Conservation (phyloP, 306 rosid genomes). For the Acmispon strigosus region DNA sequence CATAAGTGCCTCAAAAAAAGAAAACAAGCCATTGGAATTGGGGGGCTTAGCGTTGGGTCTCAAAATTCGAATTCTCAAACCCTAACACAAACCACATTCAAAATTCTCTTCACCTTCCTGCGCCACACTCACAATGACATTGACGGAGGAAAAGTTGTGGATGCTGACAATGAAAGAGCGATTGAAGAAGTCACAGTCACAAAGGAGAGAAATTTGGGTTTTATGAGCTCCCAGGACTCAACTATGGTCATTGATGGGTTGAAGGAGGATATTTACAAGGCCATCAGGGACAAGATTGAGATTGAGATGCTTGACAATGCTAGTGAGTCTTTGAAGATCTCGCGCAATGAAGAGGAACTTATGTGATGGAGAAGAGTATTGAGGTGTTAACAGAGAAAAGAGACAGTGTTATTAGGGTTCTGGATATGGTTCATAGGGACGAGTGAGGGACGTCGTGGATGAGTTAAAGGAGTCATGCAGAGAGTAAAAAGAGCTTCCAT, state of each 20-base stretch:
- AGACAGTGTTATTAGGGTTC: too few relatives aligned
- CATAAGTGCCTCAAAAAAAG: too few relatives aligned
- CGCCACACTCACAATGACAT: background rate
- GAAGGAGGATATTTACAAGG: conserved; percentile 29
- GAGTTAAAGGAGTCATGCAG: conserved; percentile 10
- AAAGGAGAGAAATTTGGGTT: conserved; percentile 32
- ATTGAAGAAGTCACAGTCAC: conserved; percentile 22
- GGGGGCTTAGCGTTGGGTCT: background rate
- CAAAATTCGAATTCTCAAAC: background rate
- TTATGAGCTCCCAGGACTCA: conserved; percentile 25
- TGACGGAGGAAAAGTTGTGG: conserved; percentile 17
- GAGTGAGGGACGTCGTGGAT: conserved; percentile 23
- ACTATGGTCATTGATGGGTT: conserved; percentile 22
- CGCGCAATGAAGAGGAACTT: conserved; percentile 18
- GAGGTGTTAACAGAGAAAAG: conserved; percentile 24
- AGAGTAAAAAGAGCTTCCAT: too few relatives aligned
- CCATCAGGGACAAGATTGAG: conserved; percentile 36
- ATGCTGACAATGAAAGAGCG: too few relatives aligned
- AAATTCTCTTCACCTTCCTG: background rate
- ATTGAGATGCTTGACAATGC: conserved; percentile 9
- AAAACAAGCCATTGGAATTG: too few relatives aligned
- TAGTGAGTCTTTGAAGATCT: background rate
- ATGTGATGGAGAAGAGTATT: conserved; percentile 32
- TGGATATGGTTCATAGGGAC: too few relatives aligned
- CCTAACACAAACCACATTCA: background rate